Percentiles rank a stretch among this genome's conserved stretches.
Conservation (phyloP, 148 eudicot species). For the Dysphania ambrosioides region DNA sequence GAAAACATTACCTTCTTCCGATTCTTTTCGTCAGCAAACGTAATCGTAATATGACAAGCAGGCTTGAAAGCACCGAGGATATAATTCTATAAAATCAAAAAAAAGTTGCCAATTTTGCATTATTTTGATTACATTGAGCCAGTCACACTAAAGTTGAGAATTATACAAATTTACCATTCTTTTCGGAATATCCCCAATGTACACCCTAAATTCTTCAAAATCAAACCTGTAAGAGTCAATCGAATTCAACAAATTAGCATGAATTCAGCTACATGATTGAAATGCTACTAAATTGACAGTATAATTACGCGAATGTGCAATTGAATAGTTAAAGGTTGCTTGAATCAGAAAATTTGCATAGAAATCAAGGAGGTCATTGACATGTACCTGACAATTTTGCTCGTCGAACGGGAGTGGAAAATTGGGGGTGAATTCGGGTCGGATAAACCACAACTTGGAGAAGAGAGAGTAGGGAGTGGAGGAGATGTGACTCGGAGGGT, state of each 20-base stretch:
- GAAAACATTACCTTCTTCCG: slow-evolving; percentile 73
- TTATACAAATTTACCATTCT: slow-evolving; percentile 5
- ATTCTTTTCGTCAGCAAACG: slow-evolving; percentile 74
- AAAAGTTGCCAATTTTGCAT: not conserved
- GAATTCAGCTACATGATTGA: slow-evolving; percentile 3
- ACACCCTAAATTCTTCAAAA: not conserved
- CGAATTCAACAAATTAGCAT: not conserved
- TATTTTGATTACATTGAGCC: not conserved
- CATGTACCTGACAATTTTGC: slow-evolving; percentile 1
- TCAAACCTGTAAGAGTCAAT: slow-evolving; percentile 12
- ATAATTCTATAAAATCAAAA: slow-evolving; percentile 48
- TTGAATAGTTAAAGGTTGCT: not conserved
- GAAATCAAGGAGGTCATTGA: slow-evolving; percentile 1
- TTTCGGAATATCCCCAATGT: slow-evolving; percentile 7
- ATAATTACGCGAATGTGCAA: not conserved
- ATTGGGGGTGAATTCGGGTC: not conserved
- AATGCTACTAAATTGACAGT: too few species aligned
- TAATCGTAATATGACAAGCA: slow-evolving; percentile 71
- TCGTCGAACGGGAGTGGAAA: not conserved
- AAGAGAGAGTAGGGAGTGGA: not conserved
- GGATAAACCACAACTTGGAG: slow-evolving; percentile 8
- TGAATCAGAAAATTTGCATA: not conserved
- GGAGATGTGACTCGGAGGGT: not conserved
- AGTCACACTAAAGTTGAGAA: too few species aligned
- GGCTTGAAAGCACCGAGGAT: slow-evolving; percentile 95